phyloP scores from a whole-genome alignment of 2,329 filamentous ascomycete genomes.

The Aspergillus alliaceus region DNA sequence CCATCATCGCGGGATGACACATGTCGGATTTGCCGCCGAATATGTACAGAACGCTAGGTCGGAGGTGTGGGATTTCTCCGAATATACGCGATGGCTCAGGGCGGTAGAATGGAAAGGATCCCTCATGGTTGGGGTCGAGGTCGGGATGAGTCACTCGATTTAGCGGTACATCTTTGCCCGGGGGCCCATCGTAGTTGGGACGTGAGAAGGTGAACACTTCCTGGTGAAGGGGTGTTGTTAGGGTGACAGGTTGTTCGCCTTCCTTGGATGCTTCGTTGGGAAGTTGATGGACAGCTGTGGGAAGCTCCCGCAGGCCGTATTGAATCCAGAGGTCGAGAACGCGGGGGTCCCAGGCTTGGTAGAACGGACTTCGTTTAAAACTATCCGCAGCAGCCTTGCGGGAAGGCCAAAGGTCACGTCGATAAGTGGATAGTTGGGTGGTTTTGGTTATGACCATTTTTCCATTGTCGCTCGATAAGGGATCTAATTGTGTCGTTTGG shows the following conservation, averaged over 20 bases:
- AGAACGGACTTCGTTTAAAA: conserved; percentile 73
- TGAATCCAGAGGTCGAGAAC: conserved; percentile 73
- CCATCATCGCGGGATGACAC: conserved; percentile 37
- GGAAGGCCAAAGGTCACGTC: conserved; percentile 82
- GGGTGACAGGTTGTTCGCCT: conserved; percentile 58
- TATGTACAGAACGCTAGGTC: conserved; percentile 48
- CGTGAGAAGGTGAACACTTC: conserved; percentile 64
- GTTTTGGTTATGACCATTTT: conserved; percentile 34
- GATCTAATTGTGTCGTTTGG: conserved; percentile 42
- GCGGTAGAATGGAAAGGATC: conserved; percentile 45
- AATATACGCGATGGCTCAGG: conserved; percentile 42
- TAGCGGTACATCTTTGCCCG: conserved; percentile 32
- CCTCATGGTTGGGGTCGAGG: conserved; percentile 33
- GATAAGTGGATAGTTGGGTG: conserved; percentile 62
- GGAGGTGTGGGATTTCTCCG: conserved; percentile 41
- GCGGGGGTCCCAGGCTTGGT: conserved; percentile 76
- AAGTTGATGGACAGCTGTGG: conserved; percentile 53
- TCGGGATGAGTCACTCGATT: conserved; percentile 49
- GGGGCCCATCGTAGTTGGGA: conserved; percentile 61
- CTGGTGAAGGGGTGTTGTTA: conserved; percentile 79
- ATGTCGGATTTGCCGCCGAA: conserved; percentile 46
- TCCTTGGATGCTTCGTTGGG: conserved; percentile 15
- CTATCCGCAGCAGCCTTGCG: conserved; percentile 64
- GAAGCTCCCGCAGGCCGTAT: conserved; percentile 73
- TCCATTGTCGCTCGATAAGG: conserved; percentile 19